Evolutionary conservation across 2,329 filamentous ascomycete genomes (phyloP).

Genomic region (Ceratocystis harringtonii): DNA sequence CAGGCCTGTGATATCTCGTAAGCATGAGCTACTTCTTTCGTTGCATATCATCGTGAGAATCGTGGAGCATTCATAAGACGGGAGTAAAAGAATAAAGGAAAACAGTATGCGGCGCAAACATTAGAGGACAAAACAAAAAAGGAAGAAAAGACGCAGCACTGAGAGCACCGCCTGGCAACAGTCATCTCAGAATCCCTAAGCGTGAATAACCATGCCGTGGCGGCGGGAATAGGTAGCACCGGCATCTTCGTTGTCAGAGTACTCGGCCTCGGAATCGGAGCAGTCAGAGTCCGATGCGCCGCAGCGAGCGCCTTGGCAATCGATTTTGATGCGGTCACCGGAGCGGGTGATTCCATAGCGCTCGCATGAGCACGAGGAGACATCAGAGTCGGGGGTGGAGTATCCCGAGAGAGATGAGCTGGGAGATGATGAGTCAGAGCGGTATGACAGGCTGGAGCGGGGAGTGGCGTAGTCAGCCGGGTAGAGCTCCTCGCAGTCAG

Average conservation of each 20-base stretch:
- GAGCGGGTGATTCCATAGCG: constrained; percentile 91
- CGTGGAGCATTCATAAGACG: not conserved
- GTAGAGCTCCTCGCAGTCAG: constrained; percentile 21
- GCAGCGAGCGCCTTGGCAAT: constrained; percentile 82
- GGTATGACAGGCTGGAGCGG: constrained; percentile 55
- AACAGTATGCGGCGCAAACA: not conserved
- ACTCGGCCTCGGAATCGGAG: constrained; percentile 36
- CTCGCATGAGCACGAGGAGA: constrained; percentile 77
- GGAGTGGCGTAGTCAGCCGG: constrained; percentile 47
- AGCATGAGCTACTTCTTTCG: not conserved
- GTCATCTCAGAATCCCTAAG: constrained; percentile 9
- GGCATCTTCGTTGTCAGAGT: constrained; percentile 27
- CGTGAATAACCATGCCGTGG: constrained; percentile 44
- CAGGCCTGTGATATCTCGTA: not conserved
- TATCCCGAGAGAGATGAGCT: constrained; percentile 62
- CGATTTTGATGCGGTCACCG: constrained; percentile 86
- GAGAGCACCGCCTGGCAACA: not conserved
- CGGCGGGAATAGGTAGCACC: constrained; percentile 41
- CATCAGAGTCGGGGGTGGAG: constrained; percentile 63
- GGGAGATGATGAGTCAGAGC: constrained; percentile 59
- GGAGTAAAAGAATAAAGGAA: not conserved
- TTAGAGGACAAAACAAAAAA: not conserved
- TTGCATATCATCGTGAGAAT: not conserved
- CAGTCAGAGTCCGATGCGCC: constrained; percentile 39
- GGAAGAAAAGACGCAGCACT: not conserved